Conservation (phyloP, 495 filamentous ascomycete genomes). For the Aspergillus nidulans region DNA sequence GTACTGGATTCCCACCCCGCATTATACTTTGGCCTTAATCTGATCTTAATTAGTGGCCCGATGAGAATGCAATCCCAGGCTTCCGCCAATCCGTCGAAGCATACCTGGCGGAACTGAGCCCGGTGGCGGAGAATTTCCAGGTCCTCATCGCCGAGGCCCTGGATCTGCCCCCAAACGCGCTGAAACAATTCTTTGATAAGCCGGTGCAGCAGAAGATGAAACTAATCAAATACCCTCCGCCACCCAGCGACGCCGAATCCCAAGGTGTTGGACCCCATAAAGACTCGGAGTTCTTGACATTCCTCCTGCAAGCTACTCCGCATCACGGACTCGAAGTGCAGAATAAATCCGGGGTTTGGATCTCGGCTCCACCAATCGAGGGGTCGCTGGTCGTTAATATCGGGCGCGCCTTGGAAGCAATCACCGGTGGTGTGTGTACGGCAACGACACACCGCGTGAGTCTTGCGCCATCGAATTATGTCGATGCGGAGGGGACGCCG, state of each 20-base stretch:
- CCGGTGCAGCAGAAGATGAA: slow-evolving; percentile 85
- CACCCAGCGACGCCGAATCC: slow-evolving; percentile 25
- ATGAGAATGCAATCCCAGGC: slow-evolving; percentile 56
- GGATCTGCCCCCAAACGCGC: slow-evolving; percentile 64
- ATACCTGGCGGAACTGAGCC: slow-evolving; percentile 72
- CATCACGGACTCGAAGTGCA: slow-evolving; percentile 86
- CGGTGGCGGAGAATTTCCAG: slow-evolving; percentile 71
- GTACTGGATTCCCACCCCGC: slow-evolving; percentile 14
- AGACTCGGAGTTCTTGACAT: slow-evolving; percentile 82
- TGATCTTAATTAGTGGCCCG: slow-evolving; percentile 85
- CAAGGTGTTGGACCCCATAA: slow-evolving; percentile 90
- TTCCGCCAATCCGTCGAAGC: slow-evolving; percentile 67
- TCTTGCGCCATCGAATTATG: slow-evolving; percentile 29
- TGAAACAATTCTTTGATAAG: slow-evolving; percentile 75
- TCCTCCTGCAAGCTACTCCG: slow-evolving; percentile 77
- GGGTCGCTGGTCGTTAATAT: slow-evolving; percentile 79
- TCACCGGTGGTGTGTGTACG: slow-evolving; percentile 84
- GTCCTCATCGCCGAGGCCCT: slow-evolving; percentile 83
- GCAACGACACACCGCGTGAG: slow-evolving; percentile 80
- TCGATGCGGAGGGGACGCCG: slow-evolving; percentile 18
- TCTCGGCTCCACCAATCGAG: slow-evolving; percentile 51
- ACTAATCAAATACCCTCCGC: slow-evolving; percentile 80
- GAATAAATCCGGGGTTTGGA: slow-evolving; percentile 77
- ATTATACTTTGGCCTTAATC: too few relatives aligned
- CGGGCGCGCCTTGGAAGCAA: slow-evolving; percentile 85